A percentile compares a stretch with the other conserved stretches of the same genome.
These are phyloP conservation scores for Dendrostoma leiphaemia DNA, from an alignment of 2,329 filamentous ascomycete genomes.

Conservation along the genomic window DNA sequence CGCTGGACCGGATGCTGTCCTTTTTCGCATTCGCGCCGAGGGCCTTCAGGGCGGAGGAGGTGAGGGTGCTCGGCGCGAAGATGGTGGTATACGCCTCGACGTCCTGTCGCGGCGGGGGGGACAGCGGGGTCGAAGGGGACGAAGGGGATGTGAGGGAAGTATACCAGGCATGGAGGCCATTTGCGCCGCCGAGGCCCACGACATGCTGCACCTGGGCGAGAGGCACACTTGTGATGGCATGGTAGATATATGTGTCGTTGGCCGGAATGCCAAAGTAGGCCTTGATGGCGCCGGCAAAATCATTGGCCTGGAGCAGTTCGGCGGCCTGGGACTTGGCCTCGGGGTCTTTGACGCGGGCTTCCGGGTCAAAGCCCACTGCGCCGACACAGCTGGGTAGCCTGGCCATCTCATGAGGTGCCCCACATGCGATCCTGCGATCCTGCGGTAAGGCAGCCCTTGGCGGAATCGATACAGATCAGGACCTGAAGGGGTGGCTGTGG, in stretches of 20 bases:
- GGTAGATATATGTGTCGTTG: conserved; percentile 47
- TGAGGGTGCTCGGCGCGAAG: conserved; percentile 60
- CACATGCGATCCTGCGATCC: too few species aligned
- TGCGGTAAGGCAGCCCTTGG: too few species aligned
- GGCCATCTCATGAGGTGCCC: conserved; percentile 15
- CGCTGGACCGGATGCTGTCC: conserved; percentile 54
- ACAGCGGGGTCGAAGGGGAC: conserved; percentile 1
- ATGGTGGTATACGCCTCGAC: conserved; percentile 65
- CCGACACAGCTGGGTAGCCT: conserved; percentile 39
- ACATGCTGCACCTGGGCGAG: conserved; percentile 48
- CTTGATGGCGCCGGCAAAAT: conserved; percentile 44
- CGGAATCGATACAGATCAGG: too few species aligned
- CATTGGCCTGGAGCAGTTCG: conserved; percentile 36
- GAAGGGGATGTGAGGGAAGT: conserved; percentile 9
- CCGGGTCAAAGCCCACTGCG: conserved; percentile 42
- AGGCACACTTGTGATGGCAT: conserved; percentile 49
- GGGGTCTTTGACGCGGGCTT: conserved; percentile 36
- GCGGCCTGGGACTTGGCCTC: conserved; percentile 35
- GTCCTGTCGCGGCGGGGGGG: conserved; percentile 45
- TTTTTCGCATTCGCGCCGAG: conserved; percentile 64
- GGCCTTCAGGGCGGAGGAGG: conserved; percentile 59
- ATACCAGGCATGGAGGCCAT: conserved; percentile 51
- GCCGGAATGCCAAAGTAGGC: conserved; percentile 43
- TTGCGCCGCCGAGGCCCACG: conserved; percentile 40
- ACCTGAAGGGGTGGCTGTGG: too few species aligned